Evolutionary conservation across 2,329 filamentous ascomycete genomes (phyloP), one percentile per base, ranked within the genome.

Genomic region (Cercospora sp.): DNA sequence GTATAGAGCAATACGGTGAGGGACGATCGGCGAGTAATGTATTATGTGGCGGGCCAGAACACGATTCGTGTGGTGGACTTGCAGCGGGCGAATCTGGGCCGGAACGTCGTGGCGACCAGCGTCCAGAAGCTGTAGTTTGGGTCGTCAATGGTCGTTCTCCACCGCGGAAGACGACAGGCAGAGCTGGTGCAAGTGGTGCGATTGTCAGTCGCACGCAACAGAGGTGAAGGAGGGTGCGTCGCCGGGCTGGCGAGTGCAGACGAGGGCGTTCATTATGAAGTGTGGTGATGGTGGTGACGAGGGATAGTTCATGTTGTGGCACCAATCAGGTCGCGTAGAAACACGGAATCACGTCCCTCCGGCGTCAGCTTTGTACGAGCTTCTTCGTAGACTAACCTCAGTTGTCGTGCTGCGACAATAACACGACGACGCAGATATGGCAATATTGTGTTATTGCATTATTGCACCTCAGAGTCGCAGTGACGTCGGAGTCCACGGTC

Each of bases 11-110:
- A n/a, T 43, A 26, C 10, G 45, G 45, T 51, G 45, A 12, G 21
- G 45, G 45, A 24, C 5, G 59, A 58, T 57, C 53, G 30, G 53
- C 53, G 53, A 58, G 53, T 30, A 58, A 58, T 64, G 43, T 34
- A 34, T 28, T 26, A 53, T 63, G 51, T 55, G 30, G 62, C 49
- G 18, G 26, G 24, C 53, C 26, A 16, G 26, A 18, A 30, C 26
- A 18, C 53, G 26, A 34, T 26, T 34, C 26, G 53, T 34, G 53
- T n/a, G 53, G 53, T 6, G 5, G n/a, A 24, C 16, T 6, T 30
- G 26, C 26, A 30, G 53, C 24, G 53, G 26, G 30, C 24, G 53
- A 57, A 30, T 18, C 24, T 57, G 53, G 53, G 53, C 28, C 26
- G 53, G 53, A 28, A 57, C 26, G 53, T 32, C 16, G 53, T 57